phyloP scores from a whole-genome alignment of 257 asterid species.

The Orobanche coerulescens region DNA sequence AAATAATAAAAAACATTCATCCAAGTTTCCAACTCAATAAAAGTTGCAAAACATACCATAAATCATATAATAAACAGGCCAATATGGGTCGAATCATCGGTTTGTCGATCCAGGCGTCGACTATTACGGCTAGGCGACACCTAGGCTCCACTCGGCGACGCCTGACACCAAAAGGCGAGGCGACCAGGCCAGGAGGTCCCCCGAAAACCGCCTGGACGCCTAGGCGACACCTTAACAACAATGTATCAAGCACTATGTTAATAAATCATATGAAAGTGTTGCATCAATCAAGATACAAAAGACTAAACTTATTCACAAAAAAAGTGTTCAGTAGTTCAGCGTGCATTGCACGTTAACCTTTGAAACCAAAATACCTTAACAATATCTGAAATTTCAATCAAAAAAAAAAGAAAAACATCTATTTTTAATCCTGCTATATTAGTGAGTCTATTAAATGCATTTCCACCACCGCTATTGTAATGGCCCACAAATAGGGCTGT shows the following conservation, averaged over 20 bases:
- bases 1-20: too few species aligned
- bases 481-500: background rate
- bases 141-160: too few species aligned
- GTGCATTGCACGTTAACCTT: background rate
- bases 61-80: too few species aligned
- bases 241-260: background rate
- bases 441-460: background rate
- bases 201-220: too few species aligned
- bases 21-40: too few species aligned
- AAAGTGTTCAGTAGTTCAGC: background rate
- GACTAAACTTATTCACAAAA: background rate
- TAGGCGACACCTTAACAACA: too few species aligned
- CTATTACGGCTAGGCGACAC: too few species aligned
- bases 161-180: too few species aligned
- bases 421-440: background rate
- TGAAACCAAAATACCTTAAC: background rate
- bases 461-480: background rate
- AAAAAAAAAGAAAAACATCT: background rate
- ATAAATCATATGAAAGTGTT: background rate
- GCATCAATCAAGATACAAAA: background rate
- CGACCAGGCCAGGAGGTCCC: too few species aligned
- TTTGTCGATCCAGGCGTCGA: too few species aligned
- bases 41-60: too few species aligned
- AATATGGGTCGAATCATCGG: too few species aligned
- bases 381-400: conserved; percentile 8